Conservation (phyloP, 2,329 filamentous ascomycete genomes). For the Ascochyta pisi region DNA sequence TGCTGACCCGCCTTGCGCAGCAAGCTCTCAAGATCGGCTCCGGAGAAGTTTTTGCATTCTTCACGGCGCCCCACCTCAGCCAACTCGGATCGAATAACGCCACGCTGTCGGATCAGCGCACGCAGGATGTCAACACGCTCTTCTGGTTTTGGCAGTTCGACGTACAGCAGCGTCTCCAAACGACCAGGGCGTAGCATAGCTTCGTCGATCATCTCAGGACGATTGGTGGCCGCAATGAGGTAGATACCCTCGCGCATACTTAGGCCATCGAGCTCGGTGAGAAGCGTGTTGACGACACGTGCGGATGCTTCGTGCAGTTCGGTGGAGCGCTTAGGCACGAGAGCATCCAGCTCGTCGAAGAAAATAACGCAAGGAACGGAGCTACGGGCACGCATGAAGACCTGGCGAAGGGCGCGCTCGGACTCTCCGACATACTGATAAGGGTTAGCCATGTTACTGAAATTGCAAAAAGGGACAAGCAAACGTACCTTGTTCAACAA, state of each 20-base stretch:
- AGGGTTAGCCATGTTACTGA: slow-evolving; percentile 5
- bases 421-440: slow-evolving; percentile 85
- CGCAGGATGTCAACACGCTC: slow-evolving; percentile 87
- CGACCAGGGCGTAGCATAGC: slow-evolving; percentile 93
- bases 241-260: slow-evolving; percentile 84
- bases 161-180: slow-evolving; percentile 85
- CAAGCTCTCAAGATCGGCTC: slow-evolving; percentile 68
- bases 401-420: slow-evolving; percentile 88
- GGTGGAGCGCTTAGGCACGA: slow-evolving; percentile 84
- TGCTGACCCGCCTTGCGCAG: slow-evolving; percentile 65
- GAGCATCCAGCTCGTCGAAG: slow-evolving; percentile 95
- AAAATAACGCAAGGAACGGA: slow-evolving; percentile 94
- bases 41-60: slow-evolving; percentile 77
- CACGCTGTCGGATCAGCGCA: slow-evolving; percentile 62
- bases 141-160: slow-evolving; percentile 79
- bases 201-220: slow-evolving; percentile 94
- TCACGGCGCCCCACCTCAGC: slow-evolving; percentile 69
- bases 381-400: slow-evolving; percentile 86
- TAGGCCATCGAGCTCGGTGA: slow-evolving; percentile 92
- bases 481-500: slow-evolving; percentile 79
- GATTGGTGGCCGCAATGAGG: slow-evolving; percentile 92
- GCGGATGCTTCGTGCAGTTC: slow-evolving; percentile 79
- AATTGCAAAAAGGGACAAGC: neutral
- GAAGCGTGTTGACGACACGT: slow-evolving; percentile 90
- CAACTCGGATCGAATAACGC: slow-evolving; percentile 62